Percentiles rank a stretch among this genome's conserved stretches.
These are phyloP conservation scores for Russula earlei DNA, from an alignment of 768 basidiomycete species.

Conservation along the genomic window DNA sequence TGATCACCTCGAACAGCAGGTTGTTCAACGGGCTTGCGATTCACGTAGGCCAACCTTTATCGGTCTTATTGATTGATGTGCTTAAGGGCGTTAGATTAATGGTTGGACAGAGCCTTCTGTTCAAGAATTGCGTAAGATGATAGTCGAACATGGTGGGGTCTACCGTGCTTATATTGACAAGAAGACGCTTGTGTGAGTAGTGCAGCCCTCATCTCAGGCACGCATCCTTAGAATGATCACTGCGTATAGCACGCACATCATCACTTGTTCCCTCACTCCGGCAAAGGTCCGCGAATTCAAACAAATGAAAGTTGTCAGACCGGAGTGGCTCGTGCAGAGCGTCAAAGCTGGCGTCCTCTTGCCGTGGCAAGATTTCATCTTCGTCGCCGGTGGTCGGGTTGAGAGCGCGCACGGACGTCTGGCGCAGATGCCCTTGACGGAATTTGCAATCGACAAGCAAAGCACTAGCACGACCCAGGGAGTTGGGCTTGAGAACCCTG, in stretches of 20 bases:
- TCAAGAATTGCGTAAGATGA: slow-evolving; percentile 71
- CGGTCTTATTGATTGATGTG: neutral
- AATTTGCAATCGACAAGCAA: slow-evolving; percentile 18
- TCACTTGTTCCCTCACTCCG: slow-evolving; percentile 86
- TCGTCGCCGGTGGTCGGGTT: slow-evolving; percentile 37
- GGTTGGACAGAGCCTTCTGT: slow-evolving; percentile 84
- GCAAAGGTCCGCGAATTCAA: slow-evolving; percentile 84
- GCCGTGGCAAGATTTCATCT: slow-evolving; percentile 73
- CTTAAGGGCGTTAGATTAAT: slow-evolving; percentile 53
- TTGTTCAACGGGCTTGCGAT: slow-evolving; percentile 72
- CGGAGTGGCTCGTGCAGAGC: slow-evolving; percentile 84
- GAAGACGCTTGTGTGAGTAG: slow-evolving; percentile 60
- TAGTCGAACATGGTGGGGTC: slow-evolving; percentile 73
- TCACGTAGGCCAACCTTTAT: slow-evolving; percentile 48
- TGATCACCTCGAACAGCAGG: slow-evolving; percentile 27
- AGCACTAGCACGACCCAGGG: neutral
- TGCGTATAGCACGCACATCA: slow-evolving; percentile 66
- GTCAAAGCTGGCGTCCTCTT: slow-evolving; percentile 55
- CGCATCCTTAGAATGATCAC: neutral
- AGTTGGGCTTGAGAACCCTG: neutral
- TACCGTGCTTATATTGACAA: slow-evolving; percentile 79
- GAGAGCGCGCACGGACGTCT: slow-evolving; percentile 43
- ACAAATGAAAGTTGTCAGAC: slow-evolving; percentile 81
- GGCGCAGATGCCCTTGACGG: slow-evolving; percentile 30
- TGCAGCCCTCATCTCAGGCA: neutral